Evolutionary conservation across 768 basidiomycete species (phyloP).

Genomic region (Leccinum rimulosum): DNA sequence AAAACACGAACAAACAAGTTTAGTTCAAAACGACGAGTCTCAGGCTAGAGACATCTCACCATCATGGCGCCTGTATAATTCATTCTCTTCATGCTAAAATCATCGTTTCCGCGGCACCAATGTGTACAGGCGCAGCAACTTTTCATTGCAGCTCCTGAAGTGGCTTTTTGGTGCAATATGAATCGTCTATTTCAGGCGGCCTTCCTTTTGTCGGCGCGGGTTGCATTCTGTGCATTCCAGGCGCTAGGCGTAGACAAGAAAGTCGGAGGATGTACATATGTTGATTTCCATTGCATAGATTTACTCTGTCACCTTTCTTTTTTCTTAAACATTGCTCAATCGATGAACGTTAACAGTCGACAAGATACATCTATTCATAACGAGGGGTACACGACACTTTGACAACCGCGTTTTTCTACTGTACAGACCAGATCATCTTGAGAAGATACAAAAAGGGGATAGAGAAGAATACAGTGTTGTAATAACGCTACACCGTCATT

Average conservation of each 20-base stretch:
- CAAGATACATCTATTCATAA: too few relatives aligned
- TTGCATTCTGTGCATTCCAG: not conserved
- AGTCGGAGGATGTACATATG: slow-evolving; percentile 13
- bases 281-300: not conserved
- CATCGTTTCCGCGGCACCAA: slow-evolving; percentile 19
- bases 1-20: slow-evolving; percentile 14
- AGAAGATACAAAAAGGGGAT: not conserved
- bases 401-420: not conserved
- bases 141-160: slow-evolving; percentile 33
- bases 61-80: too few relatives aligned
- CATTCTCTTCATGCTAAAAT: not conserved
- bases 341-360: too few relatives aligned
- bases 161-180: slow-evolving; percentile 30
- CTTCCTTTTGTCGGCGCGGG: slow-evolving; percentile 10
- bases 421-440: not conserved
- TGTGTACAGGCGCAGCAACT: slow-evolving; percentile 33
- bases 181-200: slow-evolving; percentile 8
- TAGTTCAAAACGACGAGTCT: not conserved
- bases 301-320: not conserved
- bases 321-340: not conserved
- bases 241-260: slow-evolving; percentile 8
- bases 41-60: not conserved
- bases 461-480: too few relatives aligned
- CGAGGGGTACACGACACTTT: too few relatives aligned
- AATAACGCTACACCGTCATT: not conserved